Evolutionary conservation across 2,329 filamentous ascomycete genomes (phyloP), one percentile per base, ranked within the genome.

Genomic region (Arthrobotrys musiformis): DNA sequence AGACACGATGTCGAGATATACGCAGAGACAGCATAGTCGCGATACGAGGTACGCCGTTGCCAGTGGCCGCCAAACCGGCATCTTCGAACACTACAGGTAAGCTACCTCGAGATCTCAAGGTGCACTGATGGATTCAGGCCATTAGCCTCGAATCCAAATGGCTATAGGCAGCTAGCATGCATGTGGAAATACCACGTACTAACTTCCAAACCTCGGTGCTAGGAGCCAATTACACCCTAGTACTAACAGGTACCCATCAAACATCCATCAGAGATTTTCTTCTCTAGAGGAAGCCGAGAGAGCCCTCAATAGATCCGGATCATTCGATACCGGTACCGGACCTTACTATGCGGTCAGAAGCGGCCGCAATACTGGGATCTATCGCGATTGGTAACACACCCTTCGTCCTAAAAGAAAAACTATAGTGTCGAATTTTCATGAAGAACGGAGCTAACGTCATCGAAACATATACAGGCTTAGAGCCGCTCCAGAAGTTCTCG

Each of bases 41-140:
- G 30, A 64, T 15, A n/a, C n/a, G n/a, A n/a, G n/a, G 35, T 72
- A 72, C 9, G 68, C 33, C n/a, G 58, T 72, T 5, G n/a, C 58
- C n/a, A 40, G 35, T 1, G 60, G 50, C 13, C 60, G 50, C 11
- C 17, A 52, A 30, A 73, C 69, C 1, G 60, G 69, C 3, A n/a
- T 73, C 4, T 73, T 73, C 11, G 50, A 66, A 26, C 60, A 50
- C 37, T 64, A 66, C 11, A 58, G 44, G 60, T 73, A 2, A 44
- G 37, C 22, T 1, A 9, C 3, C n/a, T 15, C 6, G 2, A n/a
- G n/a, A n/a, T n/a, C n/a, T n/a, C n/a, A n/a, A n/a, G n/a, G n/a
- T n/a, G n/a, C n/a, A n/a, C n/a, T n/a, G n/a, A n/a, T n/a, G n/a
- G n/a, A n/a, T n/a, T n/a, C n/a, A n/a, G n/a, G n/a, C n/a, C n/a